Evolutionary conservation across 2,329 filamentous ascomycete genomes (phyloP), one percentile per base, ranked within the genome.

Genomic region (Fusarium piperis): DNA sequence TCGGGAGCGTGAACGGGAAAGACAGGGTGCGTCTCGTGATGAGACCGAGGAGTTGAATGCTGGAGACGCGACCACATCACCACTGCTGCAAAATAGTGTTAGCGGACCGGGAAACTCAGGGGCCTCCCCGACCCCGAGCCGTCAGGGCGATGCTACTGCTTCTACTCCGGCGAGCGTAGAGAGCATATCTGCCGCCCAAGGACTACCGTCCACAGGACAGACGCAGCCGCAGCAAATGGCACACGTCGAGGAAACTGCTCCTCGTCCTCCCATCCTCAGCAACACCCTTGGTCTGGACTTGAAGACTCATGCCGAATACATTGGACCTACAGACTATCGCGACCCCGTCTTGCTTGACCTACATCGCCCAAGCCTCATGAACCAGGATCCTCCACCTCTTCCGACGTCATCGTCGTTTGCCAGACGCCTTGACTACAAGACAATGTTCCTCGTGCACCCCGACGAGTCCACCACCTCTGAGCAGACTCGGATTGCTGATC

Each of bases 231-330:
- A 73, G 28, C 70, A 57, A 59, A 73, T 44, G 56, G 71, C 64
- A 57, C 69, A 44, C 11, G 63, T 59, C 53, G 68, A 73, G 36
- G 71, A 74, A 4, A n/a, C n/a, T n/a, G 67, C 74, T 38, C 71
- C 79, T 51, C 72, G 74, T 0, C 76, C 76, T 15, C 68, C 68
- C 13, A 78, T 81, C 18, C 78, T 85, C 6, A 80, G 79, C 61
- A 80, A 81, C 46, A 85, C 84, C 3, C 79, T 91, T 44, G 89
- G 89, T 41, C 79, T 91, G 38, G 88, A 90, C 73, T 81, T 86
- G 64, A 85, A 87, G 72, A 87, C 88, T 63, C 88, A 90, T 77
- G 88, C 88, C 78, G 86, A 88, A 75, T 88, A 90, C 74, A 85
- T 91, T 62, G 89, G 89, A 20, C 81, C 87, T 62, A 90, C 87